Percentiles rank a stretch among this genome's conserved stretches.
Conservation (phyloP, 306 rosid species). For the Dryas drummondii region DNA sequence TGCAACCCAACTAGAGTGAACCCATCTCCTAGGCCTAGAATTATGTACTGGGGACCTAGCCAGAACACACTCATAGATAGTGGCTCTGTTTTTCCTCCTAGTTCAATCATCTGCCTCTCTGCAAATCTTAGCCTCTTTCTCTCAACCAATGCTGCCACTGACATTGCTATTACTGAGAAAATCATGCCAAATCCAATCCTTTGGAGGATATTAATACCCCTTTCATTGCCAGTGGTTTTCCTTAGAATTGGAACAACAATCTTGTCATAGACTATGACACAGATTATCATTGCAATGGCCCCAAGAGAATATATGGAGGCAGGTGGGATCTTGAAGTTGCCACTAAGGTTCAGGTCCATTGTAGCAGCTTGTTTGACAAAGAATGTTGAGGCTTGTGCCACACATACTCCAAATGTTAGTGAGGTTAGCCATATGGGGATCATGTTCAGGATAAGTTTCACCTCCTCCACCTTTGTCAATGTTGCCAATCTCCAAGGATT, state of each 20-base stretch:
- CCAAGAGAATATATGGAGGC: conserved; percentile 62
- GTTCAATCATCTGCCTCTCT: background rate
- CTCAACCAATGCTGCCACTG: conserved; percentile 59
- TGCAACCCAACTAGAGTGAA: conserved; percentile 79
- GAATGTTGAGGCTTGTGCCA: conserved; percentile 77
- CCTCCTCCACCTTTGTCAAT: conserved; percentile 69
- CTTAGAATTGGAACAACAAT: conserved; percentile 59
- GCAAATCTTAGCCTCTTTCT: conserved; percentile 43
- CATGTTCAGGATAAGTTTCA: conserved; percentile 78
- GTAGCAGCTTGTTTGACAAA: conserved; percentile 68
- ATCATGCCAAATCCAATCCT: conserved; percentile 83
- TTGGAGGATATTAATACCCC: conserved; percentile 80
- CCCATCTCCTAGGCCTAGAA: conserved; percentile 81
- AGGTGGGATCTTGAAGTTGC: conserved; percentile 59
- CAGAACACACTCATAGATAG: conserved; percentile 66
- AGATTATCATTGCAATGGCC: conserved; percentile 63
- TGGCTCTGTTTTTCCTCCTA: conserved; percentile 14
- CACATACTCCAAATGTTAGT: conserved; percentile 59
- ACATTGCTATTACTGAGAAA: conserved; percentile 53
- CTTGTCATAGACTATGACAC: conserved; percentile 65
- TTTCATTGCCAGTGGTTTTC: conserved; percentile 57
- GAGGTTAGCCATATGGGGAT: conserved; percentile 83
- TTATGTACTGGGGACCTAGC: conserved; percentile 74
- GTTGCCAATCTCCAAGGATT: conserved; percentile 72
- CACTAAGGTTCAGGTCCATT: conserved; percentile 41